Evolutionary conservation across 2,329 filamentous ascomycete genomes (phyloP), one percentile per base, ranked within the genome.

Genomic region (Penicillium nordicum): DNA sequence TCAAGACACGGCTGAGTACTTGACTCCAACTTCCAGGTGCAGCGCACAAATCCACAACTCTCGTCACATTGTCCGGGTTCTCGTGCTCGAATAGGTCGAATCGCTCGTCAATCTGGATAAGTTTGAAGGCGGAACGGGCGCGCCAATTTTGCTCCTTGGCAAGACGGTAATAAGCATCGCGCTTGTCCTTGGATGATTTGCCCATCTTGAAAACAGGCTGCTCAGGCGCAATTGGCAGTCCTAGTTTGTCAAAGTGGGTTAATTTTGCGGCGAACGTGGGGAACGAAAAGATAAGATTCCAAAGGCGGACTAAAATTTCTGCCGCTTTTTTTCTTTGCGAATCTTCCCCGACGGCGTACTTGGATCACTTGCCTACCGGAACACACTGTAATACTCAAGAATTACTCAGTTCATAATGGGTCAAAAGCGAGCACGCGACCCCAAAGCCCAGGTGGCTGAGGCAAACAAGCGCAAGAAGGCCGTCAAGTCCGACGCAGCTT

Each of bases 71-170:
- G 64, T 89, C 74, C 8, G 77, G 77, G 51, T 78, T 74, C 57
- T 75, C 73, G 61, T 78, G 76, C n/a, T 78, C 84, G 74, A 99
- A 97, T 11, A 99, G 84, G 69, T 97, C 89, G 77, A 97, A 99
- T 78, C 97, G 91, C 86, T 84, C 92, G 73, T 99, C 92, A 25
- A 99, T 85, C 75, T 99, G 94, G 12, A 99, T 85, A 25, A 99
- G 84, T 76, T 99, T 99, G 80, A 97, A 99, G 9, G 94, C 94
- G 64, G 92, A 96, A 56, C 94, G 85, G 29, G 94, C 94, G 36
- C 94, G 89, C 93, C 94, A 99, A 62, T 95, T 95, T 80, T 99
- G 94, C 75, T 99, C 94, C 78, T 99, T 99, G 18, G 94, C 94
- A 9, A 99, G 88, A 52, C 94, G 86, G 71, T 99, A 99, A 78